phyloP scores from a whole-genome alignment of 805 yeast genomes.

The Zygotorulaspora sp. region DNA sequence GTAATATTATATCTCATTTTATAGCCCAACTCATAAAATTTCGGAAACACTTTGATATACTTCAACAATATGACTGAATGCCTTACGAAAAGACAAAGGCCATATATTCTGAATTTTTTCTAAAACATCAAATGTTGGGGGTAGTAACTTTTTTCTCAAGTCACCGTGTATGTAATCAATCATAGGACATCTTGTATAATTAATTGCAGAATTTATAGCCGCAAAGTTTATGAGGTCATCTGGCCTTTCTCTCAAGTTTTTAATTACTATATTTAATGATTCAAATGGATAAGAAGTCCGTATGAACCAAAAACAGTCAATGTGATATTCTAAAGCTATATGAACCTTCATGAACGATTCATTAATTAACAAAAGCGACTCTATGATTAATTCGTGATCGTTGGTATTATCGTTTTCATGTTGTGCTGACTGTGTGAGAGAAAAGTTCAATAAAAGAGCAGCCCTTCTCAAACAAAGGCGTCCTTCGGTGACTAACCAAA shows the following conservation, averaged over 20 bases:
- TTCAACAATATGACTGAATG: background rate
- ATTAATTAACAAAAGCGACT: background rate
- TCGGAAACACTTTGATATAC: background rate
- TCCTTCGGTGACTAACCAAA: background rate
- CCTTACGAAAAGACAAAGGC: background rate
- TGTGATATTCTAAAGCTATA: background rate
- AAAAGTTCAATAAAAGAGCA: background rate
- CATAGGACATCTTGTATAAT: background rate
- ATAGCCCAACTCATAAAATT: background rate
- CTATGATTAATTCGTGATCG: background rate
- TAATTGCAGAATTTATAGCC: background rate
- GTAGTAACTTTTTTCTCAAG: background rate
- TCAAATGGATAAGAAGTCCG: background rate
- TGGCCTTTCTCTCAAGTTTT: background rate
- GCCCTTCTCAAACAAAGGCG: background rate
- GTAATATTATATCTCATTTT: no score
- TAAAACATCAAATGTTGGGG: background rate
- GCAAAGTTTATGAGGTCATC: background rate
- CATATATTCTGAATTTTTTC: background rate
- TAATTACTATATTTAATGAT: background rate
- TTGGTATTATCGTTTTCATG: no score
- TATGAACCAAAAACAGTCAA: conserved; percentile 2
- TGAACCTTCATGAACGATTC: conserved; percentile 1
- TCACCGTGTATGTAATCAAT: background rate
- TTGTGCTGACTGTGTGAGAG: background rate